Conservation (phyloP, 768 basidiomycete genomes). For the Trichaptum fuscoviolaceum region DNA sequence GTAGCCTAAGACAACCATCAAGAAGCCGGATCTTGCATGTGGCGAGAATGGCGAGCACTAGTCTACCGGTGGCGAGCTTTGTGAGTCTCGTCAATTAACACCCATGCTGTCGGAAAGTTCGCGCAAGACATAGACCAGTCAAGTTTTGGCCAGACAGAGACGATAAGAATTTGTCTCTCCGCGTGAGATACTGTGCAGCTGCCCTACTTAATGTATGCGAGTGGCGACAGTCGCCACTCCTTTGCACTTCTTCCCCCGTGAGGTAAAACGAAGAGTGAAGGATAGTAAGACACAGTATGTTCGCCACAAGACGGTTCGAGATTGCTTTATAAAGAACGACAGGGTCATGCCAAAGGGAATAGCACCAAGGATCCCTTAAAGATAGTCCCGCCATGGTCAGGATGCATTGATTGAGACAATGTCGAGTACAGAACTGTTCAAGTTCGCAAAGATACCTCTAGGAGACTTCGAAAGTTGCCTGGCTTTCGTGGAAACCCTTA, state of each 20-base stretch:
- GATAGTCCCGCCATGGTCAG: background rate
- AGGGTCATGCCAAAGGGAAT: background rate
- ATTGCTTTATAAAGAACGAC: background rate
- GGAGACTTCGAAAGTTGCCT: conserved; percentile 3
- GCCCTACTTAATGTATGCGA: background rate
- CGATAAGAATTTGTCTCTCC: too few species aligned
- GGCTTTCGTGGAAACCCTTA: background rate
- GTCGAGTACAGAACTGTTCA: background rate
- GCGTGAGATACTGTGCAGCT: background rate
- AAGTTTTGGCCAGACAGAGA: too few species aligned
- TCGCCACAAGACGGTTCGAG: background rate
- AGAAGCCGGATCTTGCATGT: background rate
- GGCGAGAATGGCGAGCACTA: background rate
- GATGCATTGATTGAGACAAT: background rate
- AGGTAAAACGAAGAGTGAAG: background rate
- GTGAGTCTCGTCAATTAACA: background rate
- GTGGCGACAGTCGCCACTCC: background rate
- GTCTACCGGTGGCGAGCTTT: background rate
- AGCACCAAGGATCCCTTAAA: background rate
- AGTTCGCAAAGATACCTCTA: conserved; percentile 1
- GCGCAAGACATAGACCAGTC: too few species aligned
- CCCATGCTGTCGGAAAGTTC: background rate
- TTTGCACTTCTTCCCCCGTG: background rate
- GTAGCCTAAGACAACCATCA: background rate
- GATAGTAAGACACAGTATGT: background rate